A percentile compares a stretch with the other conserved stretches of the same genome.
phyloP scores from a whole-genome alignment of 345 rosid species.

The Geranium rotundifolium region DNA sequence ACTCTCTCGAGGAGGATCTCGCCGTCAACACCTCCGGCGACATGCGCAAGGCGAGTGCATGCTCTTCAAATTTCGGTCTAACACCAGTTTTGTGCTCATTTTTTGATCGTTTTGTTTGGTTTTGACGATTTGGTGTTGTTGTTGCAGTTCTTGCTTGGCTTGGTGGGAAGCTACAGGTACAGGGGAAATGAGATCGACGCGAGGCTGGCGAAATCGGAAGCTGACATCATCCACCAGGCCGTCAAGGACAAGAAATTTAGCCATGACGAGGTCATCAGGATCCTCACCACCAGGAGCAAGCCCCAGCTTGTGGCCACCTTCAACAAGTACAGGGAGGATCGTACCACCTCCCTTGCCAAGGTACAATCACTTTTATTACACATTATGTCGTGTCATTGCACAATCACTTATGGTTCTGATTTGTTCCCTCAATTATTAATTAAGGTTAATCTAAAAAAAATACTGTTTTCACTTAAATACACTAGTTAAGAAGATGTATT shows the following conservation, averaged over 20 bases:
- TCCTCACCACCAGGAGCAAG: background rate
- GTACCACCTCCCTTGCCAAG: background rate
- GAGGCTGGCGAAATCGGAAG: background rate
- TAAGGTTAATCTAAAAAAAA: no score
- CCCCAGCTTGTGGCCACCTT: background rate
- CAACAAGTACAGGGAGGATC: background rate
- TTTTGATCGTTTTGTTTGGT: no score
- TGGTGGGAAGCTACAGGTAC: background rate
- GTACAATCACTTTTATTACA: no score
- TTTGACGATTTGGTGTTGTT: no score
- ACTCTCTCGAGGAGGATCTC: background rate
- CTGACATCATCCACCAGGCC: background rate
- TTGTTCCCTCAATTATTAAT: no score
- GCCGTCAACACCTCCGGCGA: background rate
- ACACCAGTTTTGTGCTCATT: no score
- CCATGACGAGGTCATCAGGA: background rate
- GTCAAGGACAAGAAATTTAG: background rate
- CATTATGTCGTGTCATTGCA: no score
- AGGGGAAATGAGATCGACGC: background rate
- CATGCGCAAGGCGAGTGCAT: background rate
- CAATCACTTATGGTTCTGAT: no score
- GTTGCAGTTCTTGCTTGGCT: background rate
- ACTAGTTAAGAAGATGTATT: no score
- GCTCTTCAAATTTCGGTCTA: no score
- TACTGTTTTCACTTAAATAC: no score